Conservation (phyloP, 1,284 basidiomycete species). For the Ceratobasidium sp. region DNA sequence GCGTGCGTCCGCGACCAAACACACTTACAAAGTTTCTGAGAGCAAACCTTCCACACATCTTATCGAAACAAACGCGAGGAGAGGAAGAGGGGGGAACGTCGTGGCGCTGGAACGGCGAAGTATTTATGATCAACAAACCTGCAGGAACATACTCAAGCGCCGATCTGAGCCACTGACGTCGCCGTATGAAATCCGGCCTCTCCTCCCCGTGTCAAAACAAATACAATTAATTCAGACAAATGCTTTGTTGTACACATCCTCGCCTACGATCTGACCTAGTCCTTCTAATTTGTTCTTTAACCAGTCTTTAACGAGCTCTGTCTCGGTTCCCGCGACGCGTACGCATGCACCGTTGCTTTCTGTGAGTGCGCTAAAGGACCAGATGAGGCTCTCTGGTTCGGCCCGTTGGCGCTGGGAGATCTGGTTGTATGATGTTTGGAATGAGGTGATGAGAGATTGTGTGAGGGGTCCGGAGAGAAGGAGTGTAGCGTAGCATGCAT, state of each 20-base stretch:
- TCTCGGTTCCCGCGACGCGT: slow-evolving; percentile 77
- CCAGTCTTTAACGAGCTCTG: slow-evolving; percentile 80
- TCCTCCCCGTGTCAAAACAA: background rate
- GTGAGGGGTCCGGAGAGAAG: slow-evolving; percentile 78
- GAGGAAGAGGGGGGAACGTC: background rate
- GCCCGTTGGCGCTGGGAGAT: slow-evolving; percentile 73
- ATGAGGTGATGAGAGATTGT: slow-evolving; percentile 60
- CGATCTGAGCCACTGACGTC: slow-evolving; percentile 24
- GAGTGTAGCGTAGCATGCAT: slow-evolving; percentile 86
- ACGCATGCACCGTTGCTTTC: slow-evolving; percentile 66
- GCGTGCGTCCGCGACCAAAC: background rate
- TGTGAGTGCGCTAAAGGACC: slow-evolving; percentile 73
- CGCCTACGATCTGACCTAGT: slow-evolving; percentile 70
- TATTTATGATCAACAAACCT: background rate
- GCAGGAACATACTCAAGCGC: slow-evolving; percentile 30
- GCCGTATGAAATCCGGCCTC: background rate
- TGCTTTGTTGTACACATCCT: slow-evolving; percentile 72
- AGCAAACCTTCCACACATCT: slow-evolving; percentile 39
- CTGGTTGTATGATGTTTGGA: slow-evolving; percentile 66
- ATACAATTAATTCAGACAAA: slow-evolving; percentile 59
- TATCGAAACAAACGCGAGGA: background rate
- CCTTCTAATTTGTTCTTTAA: slow-evolving; percentile 66
- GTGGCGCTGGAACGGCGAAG: slow-evolving; percentile 8
- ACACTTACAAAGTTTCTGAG: slow-evolving; percentile 34
- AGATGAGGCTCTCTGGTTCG: slow-evolving; percentile 72